phyloP scores from a whole-genome alignment of 306 rosid genomes.

The Abrus pulchellus region DNA sequence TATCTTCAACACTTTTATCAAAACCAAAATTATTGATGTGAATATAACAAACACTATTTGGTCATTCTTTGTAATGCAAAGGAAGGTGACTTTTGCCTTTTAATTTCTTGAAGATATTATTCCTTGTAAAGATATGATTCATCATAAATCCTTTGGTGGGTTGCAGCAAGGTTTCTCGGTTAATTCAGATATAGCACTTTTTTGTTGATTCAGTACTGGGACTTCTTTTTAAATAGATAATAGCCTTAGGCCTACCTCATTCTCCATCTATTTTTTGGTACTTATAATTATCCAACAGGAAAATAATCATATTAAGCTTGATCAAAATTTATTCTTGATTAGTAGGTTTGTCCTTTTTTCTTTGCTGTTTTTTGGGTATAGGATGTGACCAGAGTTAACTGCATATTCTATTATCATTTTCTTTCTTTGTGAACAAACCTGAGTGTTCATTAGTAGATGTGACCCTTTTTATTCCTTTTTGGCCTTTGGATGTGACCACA shows the following conservation, averaged over 20 bases:
- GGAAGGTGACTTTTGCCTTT: constrained; percentile 29
- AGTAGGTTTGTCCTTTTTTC: not conserved
- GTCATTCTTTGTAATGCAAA: constrained; percentile 23
- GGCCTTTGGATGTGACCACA: constrained; percentile 38
- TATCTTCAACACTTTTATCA: constrained; percentile 47
- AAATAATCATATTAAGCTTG: constrained; percentile 20
- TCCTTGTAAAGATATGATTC: constrained; percentile 24
- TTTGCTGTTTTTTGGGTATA: not conserved
- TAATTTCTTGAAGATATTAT: constrained; percentile 20
- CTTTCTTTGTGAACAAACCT: constrained; percentile 9
- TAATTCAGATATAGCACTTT: constrained; percentile 18
- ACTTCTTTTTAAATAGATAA: not conserved
- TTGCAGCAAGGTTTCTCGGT: not conserved
- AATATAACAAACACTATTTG: not conserved
- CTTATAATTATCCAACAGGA: constrained; percentile 20
- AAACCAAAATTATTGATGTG: constrained; percentile 47
- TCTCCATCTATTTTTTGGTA: not conserved
- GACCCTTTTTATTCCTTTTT: constrained; percentile 21
- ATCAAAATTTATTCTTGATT: not conserved
- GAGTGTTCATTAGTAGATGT: constrained; percentile 25
- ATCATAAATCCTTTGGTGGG: constrained; percentile 6
- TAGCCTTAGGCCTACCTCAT: not conserved
- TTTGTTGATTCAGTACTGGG: not conserved
- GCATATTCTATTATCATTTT: not conserved
- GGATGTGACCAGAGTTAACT: constrained; percentile 30